These are phyloP conservation scores for Primulina huaijiensis DNA, from an alignment of 257 asterid species.

Conservation along the genomic window DNA sequence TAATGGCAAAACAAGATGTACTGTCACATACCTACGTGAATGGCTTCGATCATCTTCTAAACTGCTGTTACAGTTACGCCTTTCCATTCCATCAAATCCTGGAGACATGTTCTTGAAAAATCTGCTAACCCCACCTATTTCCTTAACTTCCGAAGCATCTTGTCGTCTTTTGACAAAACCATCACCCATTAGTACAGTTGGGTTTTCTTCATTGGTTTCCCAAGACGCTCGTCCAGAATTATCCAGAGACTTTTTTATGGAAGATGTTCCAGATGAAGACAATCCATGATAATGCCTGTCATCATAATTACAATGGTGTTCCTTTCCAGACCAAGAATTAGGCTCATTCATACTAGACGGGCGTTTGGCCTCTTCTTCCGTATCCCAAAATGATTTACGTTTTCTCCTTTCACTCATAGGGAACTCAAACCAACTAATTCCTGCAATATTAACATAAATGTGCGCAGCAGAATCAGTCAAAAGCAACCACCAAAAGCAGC, in stretches of 20 bases:
- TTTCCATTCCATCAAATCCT: constrained; percentile 48
- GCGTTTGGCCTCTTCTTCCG: constrained; percentile 37
- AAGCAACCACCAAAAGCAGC: constrained; percentile 20
- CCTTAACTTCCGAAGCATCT: constrained; percentile 39
- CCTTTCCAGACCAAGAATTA: constrained; percentile 40
- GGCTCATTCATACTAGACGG: constrained; percentile 30
- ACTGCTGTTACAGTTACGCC: constrained; percentile 36
- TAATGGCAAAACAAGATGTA: constrained; percentile 13
- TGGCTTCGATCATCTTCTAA: constrained; percentile 44
- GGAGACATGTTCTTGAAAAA: constrained; percentile 51
- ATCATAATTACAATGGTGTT: constrained; percentile 37
- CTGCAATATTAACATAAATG: no score
- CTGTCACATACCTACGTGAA: constrained; percentile 48
- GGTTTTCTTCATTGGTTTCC: constrained; percentile 34
- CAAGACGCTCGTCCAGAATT: constrained; percentile 41
- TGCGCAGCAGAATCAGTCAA: constrained; percentile 37
- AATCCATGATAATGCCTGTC: constrained; percentile 33
- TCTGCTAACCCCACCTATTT: constrained; percentile 38
- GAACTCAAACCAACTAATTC: no score
- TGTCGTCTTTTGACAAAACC: constrained; percentile 35
- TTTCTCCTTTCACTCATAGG: no score
- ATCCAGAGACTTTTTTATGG: constrained; percentile 38
- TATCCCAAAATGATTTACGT: constrained; percentile 53
- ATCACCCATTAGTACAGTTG: constrained; percentile 28
- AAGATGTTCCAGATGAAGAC: constrained; percentile 39